Conservation (phyloP, 2,329 filamentous ascomycete genomes). For the Pezicula carpinea region DNA sequence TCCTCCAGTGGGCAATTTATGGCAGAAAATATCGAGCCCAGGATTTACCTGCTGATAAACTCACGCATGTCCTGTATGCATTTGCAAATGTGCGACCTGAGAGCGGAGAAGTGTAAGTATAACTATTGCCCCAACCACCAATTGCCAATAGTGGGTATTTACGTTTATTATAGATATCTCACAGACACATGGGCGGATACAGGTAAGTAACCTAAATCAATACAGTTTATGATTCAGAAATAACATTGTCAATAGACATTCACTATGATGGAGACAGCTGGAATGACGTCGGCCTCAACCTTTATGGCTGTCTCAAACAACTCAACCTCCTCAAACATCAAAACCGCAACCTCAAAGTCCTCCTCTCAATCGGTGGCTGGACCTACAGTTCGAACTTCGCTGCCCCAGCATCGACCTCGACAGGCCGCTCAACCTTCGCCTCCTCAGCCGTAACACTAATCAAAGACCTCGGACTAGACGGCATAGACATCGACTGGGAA, state of each 20-base stretch:
- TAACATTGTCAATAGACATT: conserved; percentile 13
- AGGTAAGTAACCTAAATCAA: conserved; percentile 35
- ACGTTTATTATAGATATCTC: conserved; percentile 33
- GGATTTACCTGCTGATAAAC: conserved; percentile 71
- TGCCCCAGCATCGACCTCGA: conserved; percentile 64
- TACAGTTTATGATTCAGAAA: neutral
- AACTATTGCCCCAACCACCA: conserved; percentile 4
- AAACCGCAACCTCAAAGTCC: conserved; percentile 78
- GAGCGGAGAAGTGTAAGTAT: conserved; percentile 66
- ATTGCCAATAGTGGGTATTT: neutral
- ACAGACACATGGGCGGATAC: conserved; percentile 62
- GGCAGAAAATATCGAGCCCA: conserved; percentile 80
- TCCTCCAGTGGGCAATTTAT: conserved; percentile 66
- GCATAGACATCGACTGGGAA: conserved; percentile 66
- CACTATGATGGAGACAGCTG: conserved; percentile 64
- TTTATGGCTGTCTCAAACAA: conserved; percentile 88
- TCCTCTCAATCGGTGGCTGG: conserved; percentile 89
- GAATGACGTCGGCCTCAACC: conserved; percentile 71
- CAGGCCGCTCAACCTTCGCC: conserved; percentile 70
- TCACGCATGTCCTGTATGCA: conserved; percentile 86
- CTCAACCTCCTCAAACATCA: conserved; percentile 76
- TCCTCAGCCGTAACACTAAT: conserved; percentile 68
- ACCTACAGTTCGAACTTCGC: conserved; percentile 84
- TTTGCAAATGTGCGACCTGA: conserved; percentile 84
- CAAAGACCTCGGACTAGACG: conserved; percentile 75